These are phyloP conservation scores for Camelina hispida DNA, from an alignment of 345 rosid species.

Conservation along the genomic window DNA sequence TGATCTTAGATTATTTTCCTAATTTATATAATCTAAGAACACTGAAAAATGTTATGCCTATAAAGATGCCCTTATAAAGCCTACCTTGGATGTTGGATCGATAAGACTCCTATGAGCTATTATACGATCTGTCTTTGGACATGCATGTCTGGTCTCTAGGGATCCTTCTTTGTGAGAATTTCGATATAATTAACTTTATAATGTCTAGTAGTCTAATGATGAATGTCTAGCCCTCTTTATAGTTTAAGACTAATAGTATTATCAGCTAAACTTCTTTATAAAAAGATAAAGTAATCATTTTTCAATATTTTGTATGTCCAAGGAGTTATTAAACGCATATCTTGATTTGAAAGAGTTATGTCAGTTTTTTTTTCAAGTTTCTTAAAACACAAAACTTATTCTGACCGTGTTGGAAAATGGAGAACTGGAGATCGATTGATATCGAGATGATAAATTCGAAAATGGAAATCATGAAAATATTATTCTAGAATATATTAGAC, in stretches of 20 bases:
- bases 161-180: conserved; percentile 40
- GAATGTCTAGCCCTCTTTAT: conserved; percentile 37
- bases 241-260: conserved; percentile 2
- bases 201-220: conserved; percentile 44
- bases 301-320: not conserved
- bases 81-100: conserved; percentile 45
- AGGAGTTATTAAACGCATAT: not conserved
- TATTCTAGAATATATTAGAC: too few species aligned
- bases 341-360: not conserved
- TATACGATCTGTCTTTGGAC: conserved; percentile 47
- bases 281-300: not conserved
- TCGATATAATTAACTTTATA: conserved; percentile 27
- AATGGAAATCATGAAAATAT: too few species aligned
- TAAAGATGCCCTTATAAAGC: too few species aligned
- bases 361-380: not conserved
- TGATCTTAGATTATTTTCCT: too few species aligned
- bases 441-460: too few species aligned
- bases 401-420: too few species aligned
- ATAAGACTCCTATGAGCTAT: conserved; percentile 39
- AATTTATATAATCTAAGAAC: too few species aligned
- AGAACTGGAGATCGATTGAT: too few species aligned
- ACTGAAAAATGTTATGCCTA: too few species aligned
- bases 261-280: not conserved
- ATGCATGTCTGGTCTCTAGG: conserved; percentile 49
- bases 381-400: not conserved